Base-by-base conservation (phyloP, 2,329 filamentous ascomycete genomes). In the Metarhizium brunneum region DNA sequence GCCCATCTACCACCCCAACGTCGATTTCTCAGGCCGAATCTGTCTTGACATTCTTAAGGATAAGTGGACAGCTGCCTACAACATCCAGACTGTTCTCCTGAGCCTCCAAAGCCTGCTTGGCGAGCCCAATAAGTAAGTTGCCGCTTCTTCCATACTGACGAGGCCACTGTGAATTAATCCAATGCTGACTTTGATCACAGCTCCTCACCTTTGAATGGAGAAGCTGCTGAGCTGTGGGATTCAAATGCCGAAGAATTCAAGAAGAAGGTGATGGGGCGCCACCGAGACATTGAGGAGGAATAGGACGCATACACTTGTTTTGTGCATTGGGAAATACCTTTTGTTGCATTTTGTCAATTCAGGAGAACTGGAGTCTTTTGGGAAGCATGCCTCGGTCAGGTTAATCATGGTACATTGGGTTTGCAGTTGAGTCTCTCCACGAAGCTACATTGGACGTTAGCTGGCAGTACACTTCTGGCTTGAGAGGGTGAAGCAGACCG, bases 1-100 rank as follows among this genome's bases (percentile, higher is more conserved):
- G 6, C 94, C 94, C 42, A 96, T 99, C 74, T 99, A 97, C 79
- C 94, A 99, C 73, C 94, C 94, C 54, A 99, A 99, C 66, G 90
- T 99, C 64, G 94, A 99, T 75, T 96, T 99, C 76, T 92, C 88
- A 3, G 94, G 94, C 45, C 84, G 94, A 56, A 99, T 99, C 73
- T 99, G 94, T 71, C 80, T 99, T 58, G 95, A 99, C 68, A 99
- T 99, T 63, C 80, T 99, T 61, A 97, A 96, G 80, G 94, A 97
- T 73, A 96, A 96, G 77, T 99, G 94, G 94, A 96, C 91, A 57
- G 91, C 94, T 18, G 92, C 95, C 47, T 95, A 96, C 80, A 97
- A 97, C 68, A 91, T 95, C 59, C 90, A 95, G 72, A 95, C 88
- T 50, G 90, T 99, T 50, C 77, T 99, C 55, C 73, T 99, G 65